Conservation (phyloP, 1,284 basidiomycete species). For the Stygiomarasmius scandens region DNA sequence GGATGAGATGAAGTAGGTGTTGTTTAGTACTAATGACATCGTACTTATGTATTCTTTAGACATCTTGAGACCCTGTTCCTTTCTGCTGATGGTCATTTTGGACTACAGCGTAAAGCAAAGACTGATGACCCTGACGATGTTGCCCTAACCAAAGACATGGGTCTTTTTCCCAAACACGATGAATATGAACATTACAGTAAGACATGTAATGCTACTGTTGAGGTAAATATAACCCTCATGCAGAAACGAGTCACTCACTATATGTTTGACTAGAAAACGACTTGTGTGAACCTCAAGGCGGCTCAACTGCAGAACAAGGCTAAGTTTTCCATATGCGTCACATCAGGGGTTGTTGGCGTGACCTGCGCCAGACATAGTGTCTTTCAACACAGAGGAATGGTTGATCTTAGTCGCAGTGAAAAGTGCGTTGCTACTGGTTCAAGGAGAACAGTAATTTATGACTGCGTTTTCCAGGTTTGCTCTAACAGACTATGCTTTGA, state of each 20-base stretch:
- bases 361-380: constrained; percentile 5
- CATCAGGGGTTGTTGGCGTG: constrained; percentile 3
- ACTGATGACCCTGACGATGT: constrained; percentile 19
- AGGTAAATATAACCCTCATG: constrained; percentile 6
- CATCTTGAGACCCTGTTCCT: constrained; percentile 15
- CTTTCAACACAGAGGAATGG: not conserved
- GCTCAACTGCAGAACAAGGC: constrained; percentile 1
- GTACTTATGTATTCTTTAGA: constrained; percentile 1
- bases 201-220: not conserved
- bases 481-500: too few relatives aligned
- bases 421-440: too few relatives aligned
- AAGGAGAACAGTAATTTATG: too few relatives aligned
- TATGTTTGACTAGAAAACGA: constrained; percentile 12
- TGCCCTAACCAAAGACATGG: constrained; percentile 8
- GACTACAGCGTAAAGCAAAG: constrained; percentile 15
- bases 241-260: too few relatives aligned
- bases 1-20: too few relatives aligned
- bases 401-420: not conserved
- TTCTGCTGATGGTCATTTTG: constrained; percentile 20
- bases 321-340: constrained; percentile 2
- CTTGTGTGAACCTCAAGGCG: constrained; percentile 5
- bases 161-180: constrained; percentile 9
- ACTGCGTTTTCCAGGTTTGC: too few relatives aligned
- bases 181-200: constrained; percentile 11
- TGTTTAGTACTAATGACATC: not conserved